These are phyloP conservation scores for Elaeagnus macrophylla DNA, from an alignment of 306 rosid genomes.

Conservation along the genomic window DNA sequence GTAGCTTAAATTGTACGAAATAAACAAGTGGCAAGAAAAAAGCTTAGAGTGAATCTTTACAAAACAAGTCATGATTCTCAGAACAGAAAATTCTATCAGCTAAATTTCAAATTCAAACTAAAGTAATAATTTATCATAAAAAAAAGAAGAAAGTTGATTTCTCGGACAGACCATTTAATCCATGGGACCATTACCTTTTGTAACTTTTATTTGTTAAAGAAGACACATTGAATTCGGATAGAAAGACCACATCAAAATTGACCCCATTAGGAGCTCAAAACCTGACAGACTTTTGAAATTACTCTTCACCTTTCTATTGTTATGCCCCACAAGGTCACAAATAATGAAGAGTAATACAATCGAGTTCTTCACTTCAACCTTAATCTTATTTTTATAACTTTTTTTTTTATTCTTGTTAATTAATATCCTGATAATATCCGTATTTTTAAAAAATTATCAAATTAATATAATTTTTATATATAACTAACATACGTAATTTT, in stretches of 20 bases:
- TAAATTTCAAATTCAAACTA: slow-evolving; percentile 4
- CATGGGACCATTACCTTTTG: slow-evolving; percentile 16
- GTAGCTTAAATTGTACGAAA: not conserved
- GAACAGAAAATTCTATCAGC: slow-evolving; percentile 26
- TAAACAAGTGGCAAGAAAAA: slow-evolving; percentile 11
- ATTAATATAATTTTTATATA: too few relatives aligned
- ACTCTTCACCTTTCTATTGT: too few relatives aligned
- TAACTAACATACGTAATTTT: too few relatives aligned
- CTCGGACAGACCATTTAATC: slow-evolving; percentile 15
- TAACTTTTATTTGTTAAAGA: too few relatives aligned
- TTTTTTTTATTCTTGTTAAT: too few relatives aligned
- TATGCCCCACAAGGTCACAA: too few relatives aligned
- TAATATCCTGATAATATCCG: too few relatives aligned
- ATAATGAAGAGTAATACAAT: too few relatives aligned
- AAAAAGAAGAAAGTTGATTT: slow-evolving; percentile 4
- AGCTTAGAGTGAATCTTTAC: not conserved
- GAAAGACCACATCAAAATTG: not conserved
- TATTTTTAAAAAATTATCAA: too few relatives aligned
- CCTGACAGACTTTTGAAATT: not conserved
- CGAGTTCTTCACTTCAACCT: too few relatives aligned
- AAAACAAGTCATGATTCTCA: slow-evolving; percentile 25
- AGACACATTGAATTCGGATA: not conserved
- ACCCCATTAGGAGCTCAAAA: slow-evolving; percentile 1
- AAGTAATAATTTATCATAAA: not conserved
- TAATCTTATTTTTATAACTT: too few relatives aligned